Conservation (phyloP, 1,139 yeast species). For the Candida sp. region DNA sequence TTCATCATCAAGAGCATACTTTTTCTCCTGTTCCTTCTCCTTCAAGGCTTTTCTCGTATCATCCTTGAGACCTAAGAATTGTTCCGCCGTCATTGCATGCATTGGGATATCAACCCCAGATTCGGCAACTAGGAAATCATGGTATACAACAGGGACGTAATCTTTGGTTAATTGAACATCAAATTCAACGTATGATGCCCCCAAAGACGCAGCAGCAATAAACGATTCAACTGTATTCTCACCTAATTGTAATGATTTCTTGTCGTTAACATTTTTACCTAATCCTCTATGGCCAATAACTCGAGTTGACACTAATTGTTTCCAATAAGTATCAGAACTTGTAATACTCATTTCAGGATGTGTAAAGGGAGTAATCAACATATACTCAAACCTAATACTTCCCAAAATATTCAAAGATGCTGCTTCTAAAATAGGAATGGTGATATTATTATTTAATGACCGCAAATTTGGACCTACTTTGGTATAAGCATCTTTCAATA, state of each 20-base stretch:
- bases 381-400: slow-evolving; percentile 67
- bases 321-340: slow-evolving; percentile 88
- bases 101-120: slow-evolving; percentile 96
- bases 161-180: slow-evolving; percentile 98
- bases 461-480: slow-evolving; percentile 69
- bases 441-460: slow-evolving; percentile 63
- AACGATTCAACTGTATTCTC: slow-evolving; percentile 96
- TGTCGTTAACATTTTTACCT: slow-evolving; percentile 75
- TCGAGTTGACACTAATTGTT: slow-evolving; percentile 80
- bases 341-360: slow-evolving; percentile 70
- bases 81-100: slow-evolving; percentile 90
- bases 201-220: slow-evolving; percentile 94
- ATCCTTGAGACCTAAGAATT: slow-evolving; percentile 67
- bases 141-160: slow-evolving; percentile 87
- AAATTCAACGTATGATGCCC: slow-evolving; percentile 91
- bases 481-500: slow-evolving; percentile 62
- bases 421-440: slow-evolving; percentile 77
- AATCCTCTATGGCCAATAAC: slow-evolving; percentile 97
- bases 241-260: slow-evolving; percentile 85
- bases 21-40: slow-evolving; percentile 9
- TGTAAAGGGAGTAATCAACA: slow-evolving; percentile 68
- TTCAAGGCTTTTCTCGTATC: slow-evolving; percentile 12
- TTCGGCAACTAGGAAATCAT: slow-evolving; percentile 93
- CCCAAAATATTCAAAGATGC: slow-evolving; percentile 77
- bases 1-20: slow-evolving; percentile 38